Evolutionary conservation across 768 basidiomycete genomes (phyloP).

Genomic region (Termitomyces sp.): DNA sequence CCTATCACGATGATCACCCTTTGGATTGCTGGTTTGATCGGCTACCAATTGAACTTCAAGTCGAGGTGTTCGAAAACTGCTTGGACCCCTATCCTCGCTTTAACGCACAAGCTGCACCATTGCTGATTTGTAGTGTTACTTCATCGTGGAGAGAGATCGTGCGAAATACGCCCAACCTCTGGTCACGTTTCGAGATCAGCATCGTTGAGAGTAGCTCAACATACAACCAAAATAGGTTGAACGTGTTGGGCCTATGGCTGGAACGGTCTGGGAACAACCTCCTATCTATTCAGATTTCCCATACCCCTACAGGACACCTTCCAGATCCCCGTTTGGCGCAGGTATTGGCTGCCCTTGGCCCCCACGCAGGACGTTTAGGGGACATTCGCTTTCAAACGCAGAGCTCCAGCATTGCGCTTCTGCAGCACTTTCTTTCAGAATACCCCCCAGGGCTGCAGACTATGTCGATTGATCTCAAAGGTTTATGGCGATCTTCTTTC

Average conservation of each 20-base stretch:
- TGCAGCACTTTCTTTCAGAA: slow-evolving; percentile 20
- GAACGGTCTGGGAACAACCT: slow-evolving; percentile 29
- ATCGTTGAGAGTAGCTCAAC: slow-evolving; percentile 12
- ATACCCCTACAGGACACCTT: slow-evolving; percentile 17
- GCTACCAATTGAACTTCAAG: slow-evolving; percentile 42
- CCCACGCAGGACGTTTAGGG: slow-evolving; percentile 33
- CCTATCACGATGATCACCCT: neutral
- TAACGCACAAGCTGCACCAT: slow-evolving; percentile 29
- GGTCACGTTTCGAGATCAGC: slow-evolving; percentile 42
- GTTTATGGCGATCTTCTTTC: slow-evolving; percentile 20
- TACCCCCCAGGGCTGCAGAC: slow-evolving; percentile 27
- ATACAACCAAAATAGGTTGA: slow-evolving; percentile 17
- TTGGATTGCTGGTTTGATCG: slow-evolving; percentile 24
- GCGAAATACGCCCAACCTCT: slow-evolving; percentile 38
- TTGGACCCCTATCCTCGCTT: slow-evolving; percentile 30
- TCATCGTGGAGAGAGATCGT: slow-evolving; percentile 38
- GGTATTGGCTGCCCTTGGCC: slow-evolving; percentile 26
- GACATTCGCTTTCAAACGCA: slow-evolving; percentile 32
- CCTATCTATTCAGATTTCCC: slow-evolving; percentile 28
- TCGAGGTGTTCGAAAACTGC: slow-evolving; percentile 42
- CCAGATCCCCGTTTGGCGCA: slow-evolving; percentile 21
- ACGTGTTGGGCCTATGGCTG: slow-evolving; percentile 32
- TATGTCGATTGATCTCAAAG: slow-evolving; percentile 28
- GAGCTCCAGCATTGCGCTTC: slow-evolving; percentile 19
- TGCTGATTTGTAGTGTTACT: slow-evolving; percentile 38